Percentiles rank a stretch among this genome's conserved stretches.
Conservation (phyloP, 1,284 basidiomycete species). For the Rhodotorula sp. region DNA sequence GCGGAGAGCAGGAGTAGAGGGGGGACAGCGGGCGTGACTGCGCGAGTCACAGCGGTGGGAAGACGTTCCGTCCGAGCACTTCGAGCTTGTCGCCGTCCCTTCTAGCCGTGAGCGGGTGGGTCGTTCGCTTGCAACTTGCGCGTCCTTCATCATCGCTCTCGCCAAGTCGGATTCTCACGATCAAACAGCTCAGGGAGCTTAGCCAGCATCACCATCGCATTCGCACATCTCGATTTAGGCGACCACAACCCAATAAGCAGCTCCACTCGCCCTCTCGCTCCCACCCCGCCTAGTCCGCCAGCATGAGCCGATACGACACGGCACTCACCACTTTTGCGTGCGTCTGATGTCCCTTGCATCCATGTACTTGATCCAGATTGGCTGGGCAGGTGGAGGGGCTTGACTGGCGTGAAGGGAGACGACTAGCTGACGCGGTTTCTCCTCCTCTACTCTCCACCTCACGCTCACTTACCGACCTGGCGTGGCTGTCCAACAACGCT, state of each 20-base stretch:
- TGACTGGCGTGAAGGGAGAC: background rate
- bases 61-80: too few species aligned
- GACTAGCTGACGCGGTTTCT: background rate
- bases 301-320: conserved; percentile 33
- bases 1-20: background rate
- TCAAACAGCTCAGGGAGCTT: background rate
- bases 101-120: too few species aligned
- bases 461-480: background rate
- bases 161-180: background rate
- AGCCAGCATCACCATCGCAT: background rate
- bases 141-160: background rate
- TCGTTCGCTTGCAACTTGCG: background rate
- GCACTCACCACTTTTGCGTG: conserved; percentile 34
- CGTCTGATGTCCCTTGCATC: background rate
- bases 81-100: too few species aligned
- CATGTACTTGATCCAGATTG: too few species aligned
- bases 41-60: too few species aligned
- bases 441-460: background rate
- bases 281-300: background rate
- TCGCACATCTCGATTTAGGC: background rate
- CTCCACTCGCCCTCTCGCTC: background rate
- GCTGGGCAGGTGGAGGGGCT: too few species aligned
- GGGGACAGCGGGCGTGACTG: too few species aligned
- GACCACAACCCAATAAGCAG: too few species aligned
- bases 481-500: background rate